phyloP scores from a whole-genome alignment of 768 basidiomycete species.

The Multifurca ochricompacta region DNA sequence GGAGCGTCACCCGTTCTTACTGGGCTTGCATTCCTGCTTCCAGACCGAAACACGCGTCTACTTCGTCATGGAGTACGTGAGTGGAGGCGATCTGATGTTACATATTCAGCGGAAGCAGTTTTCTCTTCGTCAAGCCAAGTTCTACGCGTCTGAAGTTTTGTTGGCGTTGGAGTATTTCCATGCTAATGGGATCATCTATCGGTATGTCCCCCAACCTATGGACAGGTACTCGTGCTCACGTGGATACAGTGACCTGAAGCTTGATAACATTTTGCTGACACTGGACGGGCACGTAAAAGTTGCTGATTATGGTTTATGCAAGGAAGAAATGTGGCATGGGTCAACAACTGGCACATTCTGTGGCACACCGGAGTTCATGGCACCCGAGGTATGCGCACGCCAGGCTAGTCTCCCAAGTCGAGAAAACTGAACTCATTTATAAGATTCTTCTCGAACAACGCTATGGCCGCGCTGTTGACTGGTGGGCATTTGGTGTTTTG shows the following conservation, averaged over 20 bases:
- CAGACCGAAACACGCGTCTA: constrained; percentile 99
- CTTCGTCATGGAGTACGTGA: constrained; percentile 99
- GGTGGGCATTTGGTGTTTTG: constrained; percentile 99
- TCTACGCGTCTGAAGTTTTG: constrained; percentile 95
- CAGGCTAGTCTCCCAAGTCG: neutral
- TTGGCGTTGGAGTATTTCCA: constrained; percentile 98
- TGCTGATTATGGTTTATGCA: constrained; percentile 97
- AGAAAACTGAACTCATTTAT: constrained; percentile 6
- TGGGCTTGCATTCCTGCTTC: constrained; percentile 97
- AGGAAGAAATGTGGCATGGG: constrained; percentile 98
- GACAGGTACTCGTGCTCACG: neutral
- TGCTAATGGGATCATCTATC: constrained; percentile 96
- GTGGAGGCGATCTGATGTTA: constrained; percentile 97
- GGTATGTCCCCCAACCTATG: constrained; percentile 40
- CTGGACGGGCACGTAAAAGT: constrained; percentile 98
- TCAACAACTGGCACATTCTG: constrained; percentile 98
- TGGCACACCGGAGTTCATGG: constrained; percentile 99
- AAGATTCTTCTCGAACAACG: constrained; percentile 99
- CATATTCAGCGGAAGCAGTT: constrained; percentile 99
- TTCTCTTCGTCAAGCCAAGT: constrained; percentile 96
- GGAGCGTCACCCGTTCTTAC: constrained; percentile 94
- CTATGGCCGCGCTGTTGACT: constrained; percentile 97
- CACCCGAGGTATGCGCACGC: constrained; percentile 72
- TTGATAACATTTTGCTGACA: constrained; percentile 96
- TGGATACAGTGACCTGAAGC: constrained; percentile 77